Evolutionary conservation across 2,329 filamentous ascomycete species (phyloP).

Genomic region (Scedosporium boydii): DNA sequence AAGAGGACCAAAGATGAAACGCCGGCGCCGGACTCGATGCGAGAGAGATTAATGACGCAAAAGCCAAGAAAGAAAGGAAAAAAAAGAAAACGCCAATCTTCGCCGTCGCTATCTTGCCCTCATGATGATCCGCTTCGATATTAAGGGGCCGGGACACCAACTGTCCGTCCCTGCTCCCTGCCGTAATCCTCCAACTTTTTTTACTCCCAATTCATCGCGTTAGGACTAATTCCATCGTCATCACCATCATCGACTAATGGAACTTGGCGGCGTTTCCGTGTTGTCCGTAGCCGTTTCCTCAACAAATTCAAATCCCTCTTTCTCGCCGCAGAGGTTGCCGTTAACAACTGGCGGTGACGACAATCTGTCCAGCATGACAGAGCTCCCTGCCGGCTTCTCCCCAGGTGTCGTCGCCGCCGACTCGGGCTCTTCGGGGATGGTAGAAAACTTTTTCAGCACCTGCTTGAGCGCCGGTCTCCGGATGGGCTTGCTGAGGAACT

Average conservation of each 20-base stretch:
- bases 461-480: constrained; percentile 77
- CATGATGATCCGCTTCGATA: background rate
- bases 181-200: background rate
- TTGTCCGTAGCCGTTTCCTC: background rate
- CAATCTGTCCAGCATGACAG: background rate
- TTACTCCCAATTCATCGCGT: background rate
- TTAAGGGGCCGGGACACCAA: background rate
- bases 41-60: constrained; percentile 1
- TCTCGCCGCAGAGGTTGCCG: background rate
- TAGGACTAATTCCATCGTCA: background rate
- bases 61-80: constrained; percentile 12
- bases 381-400: background rate
- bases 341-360: background rate
- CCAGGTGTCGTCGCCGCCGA: background rate
- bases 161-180: background rate
- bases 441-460: constrained; percentile 74
- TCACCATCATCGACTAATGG: background rate
- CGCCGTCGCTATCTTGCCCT: background rate
- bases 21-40: background rate
- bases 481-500: constrained; percentile 72
- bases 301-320: background rate
- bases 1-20: background rate
- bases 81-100: background rate
- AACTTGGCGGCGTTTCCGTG: background rate
- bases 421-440: constrained; percentile 62